A percentile compares a stretch with the other conserved stretches of the same genome.
Evolutionary conservation across 305 asterid genomes (phyloP).

Genomic region (Withania somnifera): DNA sequence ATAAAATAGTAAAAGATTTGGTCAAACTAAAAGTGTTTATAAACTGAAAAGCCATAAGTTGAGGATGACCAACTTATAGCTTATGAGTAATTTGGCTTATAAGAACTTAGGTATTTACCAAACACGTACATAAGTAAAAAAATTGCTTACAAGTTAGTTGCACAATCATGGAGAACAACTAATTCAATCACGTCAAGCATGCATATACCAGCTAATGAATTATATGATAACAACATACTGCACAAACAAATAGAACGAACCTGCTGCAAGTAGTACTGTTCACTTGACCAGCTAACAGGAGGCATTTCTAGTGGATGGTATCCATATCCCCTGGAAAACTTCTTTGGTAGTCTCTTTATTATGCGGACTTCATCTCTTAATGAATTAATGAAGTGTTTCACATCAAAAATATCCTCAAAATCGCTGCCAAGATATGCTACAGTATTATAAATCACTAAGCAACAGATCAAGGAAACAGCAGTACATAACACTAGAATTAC

Average conservation of each 20-base stretch:
- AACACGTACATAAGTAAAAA: neutral
- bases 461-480: neutral
- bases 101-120: neutral
- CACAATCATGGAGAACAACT: neutral
- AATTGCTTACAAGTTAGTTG: too few species aligned
- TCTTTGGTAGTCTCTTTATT: constrained; percentile 78
- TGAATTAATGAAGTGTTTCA: constrained; percentile 80
- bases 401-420: constrained; percentile 88
- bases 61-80: neutral
- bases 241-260: constrained; percentile 21
- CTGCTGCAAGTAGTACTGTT: constrained; percentile 89
- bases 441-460: neutral
- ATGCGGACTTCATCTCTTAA: constrained; percentile 85
- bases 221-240: neutral
- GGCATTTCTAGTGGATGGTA: constrained; percentile 70
- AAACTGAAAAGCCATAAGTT: neutral
- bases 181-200: neutral
- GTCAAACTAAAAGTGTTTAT: neutral
- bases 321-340: constrained; percentile 39
- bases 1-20: neutral
- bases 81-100: neutral
- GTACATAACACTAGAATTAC: constrained; percentile 26
- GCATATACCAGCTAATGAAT: neutral
- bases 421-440: constrained; percentile 45
- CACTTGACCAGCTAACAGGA: constrained; percentile 98